Conservation (phyloP, 2,329 filamentous ascomycete genomes). For the Venturia aucupariae region DNA sequence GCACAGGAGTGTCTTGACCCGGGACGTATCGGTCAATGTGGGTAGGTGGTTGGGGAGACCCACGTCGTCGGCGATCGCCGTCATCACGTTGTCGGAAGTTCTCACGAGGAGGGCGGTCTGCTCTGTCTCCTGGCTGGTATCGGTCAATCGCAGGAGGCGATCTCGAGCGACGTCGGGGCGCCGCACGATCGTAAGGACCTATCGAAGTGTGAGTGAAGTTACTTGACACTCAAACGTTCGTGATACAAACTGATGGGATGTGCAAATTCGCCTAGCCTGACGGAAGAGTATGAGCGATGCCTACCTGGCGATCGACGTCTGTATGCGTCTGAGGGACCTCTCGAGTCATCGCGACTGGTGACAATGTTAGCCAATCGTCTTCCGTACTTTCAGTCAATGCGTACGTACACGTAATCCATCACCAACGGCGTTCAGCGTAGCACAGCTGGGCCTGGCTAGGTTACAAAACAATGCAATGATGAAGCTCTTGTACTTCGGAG, state of each 20-base stretch:
- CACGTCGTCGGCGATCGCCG: constrained; percentile 44
- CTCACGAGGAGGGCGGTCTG: constrained; percentile 51
- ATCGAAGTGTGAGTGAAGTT: constrained; percentile 7
- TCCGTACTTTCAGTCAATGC: background rate
- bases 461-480: background rate
- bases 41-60: constrained; percentile 48
- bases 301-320: constrained; percentile 62
- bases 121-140: constrained; percentile 52
- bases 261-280: background rate
- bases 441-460: background rate
- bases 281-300: constrained; percentile 26
- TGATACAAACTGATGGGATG: constrained; percentile 1
- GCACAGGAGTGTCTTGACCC: constrained; percentile 52
- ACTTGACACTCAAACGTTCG: no score
- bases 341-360: constrained; percentile 46
- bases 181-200: constrained; percentile 21
- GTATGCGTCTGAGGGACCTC: constrained; percentile 32
- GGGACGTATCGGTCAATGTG: constrained; percentile 82
- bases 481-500: background rate
- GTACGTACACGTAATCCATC: constrained; percentile 23
- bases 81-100: constrained; percentile 56
- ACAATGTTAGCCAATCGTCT: background rate
- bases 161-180: constrained; percentile 49
- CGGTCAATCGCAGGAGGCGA: constrained; percentile 64
- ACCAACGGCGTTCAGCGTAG: background rate